A percentile compares a stretch with the other conserved stretches of the same genome.
These are phyloP conservation scores for Lablab purpureus DNA, from an alignment of 306 rosid genomes.

Conservation along the genomic window DNA sequence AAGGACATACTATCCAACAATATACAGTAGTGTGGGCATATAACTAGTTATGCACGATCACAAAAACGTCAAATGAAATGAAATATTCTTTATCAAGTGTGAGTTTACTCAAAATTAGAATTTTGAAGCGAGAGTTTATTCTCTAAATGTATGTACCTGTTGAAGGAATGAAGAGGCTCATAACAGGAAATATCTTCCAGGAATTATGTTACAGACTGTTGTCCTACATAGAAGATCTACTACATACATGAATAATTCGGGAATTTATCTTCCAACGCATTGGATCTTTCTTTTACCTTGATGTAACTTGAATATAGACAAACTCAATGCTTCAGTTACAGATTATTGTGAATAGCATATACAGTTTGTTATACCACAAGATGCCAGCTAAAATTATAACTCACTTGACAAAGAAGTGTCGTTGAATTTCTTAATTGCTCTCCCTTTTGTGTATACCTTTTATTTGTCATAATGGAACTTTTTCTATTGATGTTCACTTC, in stretches of 20 bases:
- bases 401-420: slow-evolving; percentile 3
- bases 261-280: background rate
- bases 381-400: background rate
- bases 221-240: background rate
- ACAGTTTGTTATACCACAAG: background rate
- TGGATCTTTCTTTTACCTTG: slow-evolving; percentile 28
- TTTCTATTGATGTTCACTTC: slow-evolving; percentile 2
- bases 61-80: slow-evolving; percentile 15
- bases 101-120: background rate
- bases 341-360: background rate
- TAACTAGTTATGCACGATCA: background rate
- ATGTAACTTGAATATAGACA: background rate
- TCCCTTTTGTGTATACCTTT: background rate
- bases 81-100: background rate
- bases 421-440: background rate
- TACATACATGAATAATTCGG: background rate
- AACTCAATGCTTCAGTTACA: background rate
- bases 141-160: background rate
- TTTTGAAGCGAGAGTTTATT: background rate
- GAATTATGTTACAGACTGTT: background rate
- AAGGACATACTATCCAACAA: background rate
- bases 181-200: background rate
- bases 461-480: background rate
- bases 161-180: slow-evolving; percentile 1
- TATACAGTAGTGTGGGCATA: background rate